Base-by-base conservation (phyloP, 148 eudicot genomes). In the Beta vulgaris region DNA sequence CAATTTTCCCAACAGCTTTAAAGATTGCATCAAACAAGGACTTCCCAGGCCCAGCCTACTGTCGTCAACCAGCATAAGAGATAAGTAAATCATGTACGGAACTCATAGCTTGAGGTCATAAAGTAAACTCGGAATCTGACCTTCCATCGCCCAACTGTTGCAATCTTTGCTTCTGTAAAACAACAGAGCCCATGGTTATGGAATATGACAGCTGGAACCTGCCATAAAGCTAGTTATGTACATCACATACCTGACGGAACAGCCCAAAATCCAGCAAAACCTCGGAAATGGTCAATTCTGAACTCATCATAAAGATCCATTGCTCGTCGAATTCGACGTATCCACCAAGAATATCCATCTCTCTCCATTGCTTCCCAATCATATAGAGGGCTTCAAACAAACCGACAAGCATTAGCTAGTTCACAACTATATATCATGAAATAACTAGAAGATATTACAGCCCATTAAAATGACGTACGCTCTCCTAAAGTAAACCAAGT, bases 201-300 rank as follows among this genome's bases (percentile, higher is more conserved):
- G n/a, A 46, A 67, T 26, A 14, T 34, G 37, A 73, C 21, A 67
- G 39, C 61, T 39, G 26, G 60, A 7, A 14, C 16, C 34, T 8
- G 49, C 18, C 16, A 70, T 34, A 54, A 51, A 55, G 54, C 72
- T 6, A 37, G 39, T 53, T n/a, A 35, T 60, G 34, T 51, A 19
- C 62, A 84, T 82, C 31, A 26, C 51, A 65, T 84, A 95, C 99
- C 97, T 73, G 94, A 86, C 73, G 97, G 97, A 80, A 95, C 97
- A 74, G 99, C 99, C 99, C 99, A 95, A 85, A 76, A 95, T 72
- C 99, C 99, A 73, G 98, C 90, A 85, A 95, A 90, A 81, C 97
- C 99, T 87, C 99, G 87, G 54, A 95, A 95, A 80, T 95, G 99
- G 77, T 95, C 99, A 79, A 95, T 95, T 82, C 98, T 86, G 82